A percentile compares a stretch with the other conserved stretches of the same genome.
Conservation (phyloP, 768 basidiomycete genomes). For the Panus rudis region DNA sequence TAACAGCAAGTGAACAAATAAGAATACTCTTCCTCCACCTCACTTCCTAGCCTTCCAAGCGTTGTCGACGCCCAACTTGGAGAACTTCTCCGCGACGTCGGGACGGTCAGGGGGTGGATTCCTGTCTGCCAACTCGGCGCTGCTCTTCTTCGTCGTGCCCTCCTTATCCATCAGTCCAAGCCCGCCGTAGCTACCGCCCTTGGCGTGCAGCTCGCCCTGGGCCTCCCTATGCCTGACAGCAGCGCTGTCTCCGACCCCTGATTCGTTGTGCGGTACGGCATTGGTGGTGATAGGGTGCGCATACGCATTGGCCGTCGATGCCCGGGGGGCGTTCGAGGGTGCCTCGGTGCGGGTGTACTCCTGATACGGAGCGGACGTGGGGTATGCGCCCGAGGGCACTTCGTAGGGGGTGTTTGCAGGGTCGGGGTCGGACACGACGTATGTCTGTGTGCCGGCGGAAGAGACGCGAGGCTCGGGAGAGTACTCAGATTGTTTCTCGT, state of each 20-base stretch:
- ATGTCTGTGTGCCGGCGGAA: conserved; percentile 46
- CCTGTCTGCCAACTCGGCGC: conserved; percentile 33
- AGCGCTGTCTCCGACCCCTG: conserved; percentile 42
- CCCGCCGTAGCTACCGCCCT: conserved; percentile 38
- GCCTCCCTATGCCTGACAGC: conserved; percentile 35
- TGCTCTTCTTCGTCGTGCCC: conserved; percentile 29
- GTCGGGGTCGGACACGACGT: conserved; percentile 72
- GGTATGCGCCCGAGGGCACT: conserved; percentile 63
- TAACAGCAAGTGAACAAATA: no score
- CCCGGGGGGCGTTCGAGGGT: conserved; percentile 28
- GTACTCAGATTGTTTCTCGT: conserved; percentile 58
- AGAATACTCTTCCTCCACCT: no score
- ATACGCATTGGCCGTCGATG: conserved; percentile 35
- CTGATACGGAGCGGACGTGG: conserved; percentile 31
- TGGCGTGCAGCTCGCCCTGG: conserved; percentile 39
- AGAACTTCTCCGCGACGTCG: conserved; percentile 36
- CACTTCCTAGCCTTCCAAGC: conserved; percentile 46
- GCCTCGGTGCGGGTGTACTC: conserved; percentile 35
- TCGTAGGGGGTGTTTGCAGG: conserved; percentile 51
- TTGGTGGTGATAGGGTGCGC: conserved; percentile 40
- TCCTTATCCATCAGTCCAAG: conserved; percentile 34
- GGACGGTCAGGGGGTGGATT: conserved; percentile 40
- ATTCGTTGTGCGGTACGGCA: conserved; percentile 32
- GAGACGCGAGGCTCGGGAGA: conserved; percentile 41
- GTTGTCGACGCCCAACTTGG: conserved; percentile 38